These are phyloP conservation scores for Trifolium dubium DNA, from an alignment of 306 rosid genomes.

Conservation along the genomic window DNA sequence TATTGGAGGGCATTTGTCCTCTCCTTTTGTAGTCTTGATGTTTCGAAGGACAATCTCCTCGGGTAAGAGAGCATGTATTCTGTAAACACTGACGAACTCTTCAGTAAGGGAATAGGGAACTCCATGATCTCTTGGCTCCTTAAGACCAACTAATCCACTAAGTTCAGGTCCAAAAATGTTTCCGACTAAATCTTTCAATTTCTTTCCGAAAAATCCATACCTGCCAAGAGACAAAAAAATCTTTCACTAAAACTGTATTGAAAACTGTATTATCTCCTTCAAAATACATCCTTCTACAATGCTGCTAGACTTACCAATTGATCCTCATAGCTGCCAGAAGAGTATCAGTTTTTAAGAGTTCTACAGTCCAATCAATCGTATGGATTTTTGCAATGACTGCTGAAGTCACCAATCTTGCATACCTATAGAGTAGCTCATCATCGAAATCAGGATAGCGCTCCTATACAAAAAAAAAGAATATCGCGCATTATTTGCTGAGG, in stretches of 20 bases:
- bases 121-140: slow-evolving; percentile 75
- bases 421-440: slow-evolving; percentile 72
- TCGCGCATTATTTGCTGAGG: slow-evolving; percentile 7
- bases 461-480: slow-evolving; percentile 43
- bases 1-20: slow-evolving; percentile 56
- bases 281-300: slow-evolving; percentile 4
- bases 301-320: slow-evolving; percentile 60
- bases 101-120: slow-evolving; percentile 79
- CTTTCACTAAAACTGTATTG: slow-evolving; percentile 2
- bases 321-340: slow-evolving; percentile 70
- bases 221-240: slow-evolving; percentile 42
- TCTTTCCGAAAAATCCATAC: slow-evolving; percentile 84
- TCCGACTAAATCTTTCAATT: slow-evolving; percentile 68
- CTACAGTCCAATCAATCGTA: slow-evolving; percentile 88
- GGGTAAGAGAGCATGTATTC: slow-evolving; percentile 80
- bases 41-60: slow-evolving; percentile 60
- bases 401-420: slow-evolving; percentile 78
- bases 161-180: slow-evolving; percentile 62
- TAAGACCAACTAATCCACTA: slow-evolving; percentile 73
- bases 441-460: slow-evolving; percentile 56
- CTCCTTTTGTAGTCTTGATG: slow-evolving; percentile 39
- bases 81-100: slow-evolving; percentile 74
- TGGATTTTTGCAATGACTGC: slow-evolving; percentile 84
- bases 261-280: slow-evolving; percentile 2
- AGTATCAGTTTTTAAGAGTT: slow-evolving; percentile 72